Conservation (phyloP, 164 flowering plant species). For the Sextonia rubra region DNA sequence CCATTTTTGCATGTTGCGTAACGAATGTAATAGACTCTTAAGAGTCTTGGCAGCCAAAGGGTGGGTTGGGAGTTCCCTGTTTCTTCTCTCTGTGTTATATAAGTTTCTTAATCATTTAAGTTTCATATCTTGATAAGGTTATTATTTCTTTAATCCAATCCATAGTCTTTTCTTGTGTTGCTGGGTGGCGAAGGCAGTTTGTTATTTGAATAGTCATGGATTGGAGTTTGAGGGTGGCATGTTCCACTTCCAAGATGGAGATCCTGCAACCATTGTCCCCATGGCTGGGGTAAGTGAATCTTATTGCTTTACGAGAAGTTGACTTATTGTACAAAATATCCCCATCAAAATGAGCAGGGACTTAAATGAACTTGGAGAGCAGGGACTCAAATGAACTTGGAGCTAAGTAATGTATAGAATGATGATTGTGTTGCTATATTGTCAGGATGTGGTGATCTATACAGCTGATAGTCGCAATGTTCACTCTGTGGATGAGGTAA, state of each 20-base stretch:
- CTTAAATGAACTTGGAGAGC: background rate
- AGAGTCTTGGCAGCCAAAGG: no score
- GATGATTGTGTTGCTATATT: constrained; percentile 3
- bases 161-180: constrained; percentile 10
- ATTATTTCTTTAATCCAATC: background rate
- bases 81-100: no score
- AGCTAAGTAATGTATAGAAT: background rate
- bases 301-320: background rate
- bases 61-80: no score
- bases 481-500: constrained; percentile 96
- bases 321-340: background rate
- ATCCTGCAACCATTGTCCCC: constrained; percentile 64
- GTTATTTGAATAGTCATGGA: constrained; percentile 73
- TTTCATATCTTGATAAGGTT: background rate
- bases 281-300: constrained; percentile 71
- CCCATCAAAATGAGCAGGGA: background rate
- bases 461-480: constrained; percentile 84
- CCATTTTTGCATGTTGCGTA: no score
- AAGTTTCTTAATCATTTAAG: no score
- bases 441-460: constrained; percentile 80
- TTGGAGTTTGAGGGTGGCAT: constrained; percentile 79
- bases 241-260: constrained; percentile 89
- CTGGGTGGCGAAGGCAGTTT: constrained; percentile 63
- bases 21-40: no score
- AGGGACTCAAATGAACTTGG: no score